Percentiles rank a stretch among this genome's conserved stretches.
phyloP scores from a whole-genome alignment of 1,284 basidiomycete species.

The Moesziomyces sp. region DNA sequence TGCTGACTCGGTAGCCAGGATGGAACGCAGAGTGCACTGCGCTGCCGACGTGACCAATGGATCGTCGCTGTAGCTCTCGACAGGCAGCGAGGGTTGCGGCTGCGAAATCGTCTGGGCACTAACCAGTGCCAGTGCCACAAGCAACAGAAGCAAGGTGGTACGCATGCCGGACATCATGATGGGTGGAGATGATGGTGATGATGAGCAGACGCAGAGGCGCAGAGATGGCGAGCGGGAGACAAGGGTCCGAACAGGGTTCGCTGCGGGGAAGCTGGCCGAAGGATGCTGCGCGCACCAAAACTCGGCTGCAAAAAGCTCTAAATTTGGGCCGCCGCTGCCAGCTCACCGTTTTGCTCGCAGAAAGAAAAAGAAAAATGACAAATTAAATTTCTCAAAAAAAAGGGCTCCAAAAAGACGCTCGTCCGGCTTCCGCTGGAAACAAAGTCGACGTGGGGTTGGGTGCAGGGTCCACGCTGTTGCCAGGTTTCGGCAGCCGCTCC shows the following conservation, averaged over 20 bases:
- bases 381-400: no score
- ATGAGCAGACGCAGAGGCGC: background rate
- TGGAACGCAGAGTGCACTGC: constrained; percentile 23
- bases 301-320: background rate
- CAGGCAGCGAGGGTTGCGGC: constrained; percentile 21
- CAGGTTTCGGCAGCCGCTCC: no score
- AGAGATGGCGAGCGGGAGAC: background rate
- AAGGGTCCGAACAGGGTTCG: background rate
- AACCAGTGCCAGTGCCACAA: background rate
- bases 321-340: background rate
- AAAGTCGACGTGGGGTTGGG: no score
- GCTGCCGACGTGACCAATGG: constrained; percentile 16
- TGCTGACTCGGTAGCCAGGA: constrained; percentile 19
- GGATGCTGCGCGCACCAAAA: background rate
- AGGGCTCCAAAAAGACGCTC: no score
- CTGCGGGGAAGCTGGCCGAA: background rate
- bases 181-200: background rate
- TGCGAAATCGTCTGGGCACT: constrained; percentile 16
- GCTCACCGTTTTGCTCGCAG: background rate
- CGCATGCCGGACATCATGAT: background rate
- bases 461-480: no score
- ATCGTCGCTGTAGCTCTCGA: constrained; percentile 27
- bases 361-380: no score
- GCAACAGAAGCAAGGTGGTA: background rate
- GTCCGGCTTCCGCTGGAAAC: no score